These are phyloP conservation scores for Furcasterigmium furcatum DNA, from an alignment of 2,329 filamentous ascomycete genomes.

Conservation along the genomic window DNA sequence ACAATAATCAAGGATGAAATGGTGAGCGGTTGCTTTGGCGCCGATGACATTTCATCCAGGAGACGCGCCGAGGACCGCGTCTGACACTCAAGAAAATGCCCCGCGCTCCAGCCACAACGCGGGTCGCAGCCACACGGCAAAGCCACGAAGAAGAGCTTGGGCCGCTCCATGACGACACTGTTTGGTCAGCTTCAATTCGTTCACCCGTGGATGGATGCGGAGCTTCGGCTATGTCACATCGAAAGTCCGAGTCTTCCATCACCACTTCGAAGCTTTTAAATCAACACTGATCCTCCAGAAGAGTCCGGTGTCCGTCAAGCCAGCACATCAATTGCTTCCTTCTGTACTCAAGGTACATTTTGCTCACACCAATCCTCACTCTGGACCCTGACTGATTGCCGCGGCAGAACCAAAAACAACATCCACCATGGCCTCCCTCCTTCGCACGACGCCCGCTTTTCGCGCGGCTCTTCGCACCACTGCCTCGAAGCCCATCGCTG, in stretches of 20 bases:
- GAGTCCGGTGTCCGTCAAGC: background rate
- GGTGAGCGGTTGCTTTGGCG: background rate
- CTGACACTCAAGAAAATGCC: background rate
- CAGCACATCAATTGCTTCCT: too few relatives aligned
- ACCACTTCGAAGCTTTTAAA: too few relatives aligned
- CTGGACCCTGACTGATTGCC: too few relatives aligned
- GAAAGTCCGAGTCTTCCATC: too few relatives aligned
- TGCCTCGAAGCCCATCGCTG: constrained; percentile 56
- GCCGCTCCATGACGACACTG: background rate
- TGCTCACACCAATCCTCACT: too few relatives aligned
- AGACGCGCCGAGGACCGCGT: background rate
- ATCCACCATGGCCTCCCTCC: constrained; percentile 68
- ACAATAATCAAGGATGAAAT: too few relatives aligned
- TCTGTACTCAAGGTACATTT: too few relatives aligned
- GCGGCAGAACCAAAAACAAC: constrained; percentile 1
- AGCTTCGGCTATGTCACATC: too few relatives aligned
- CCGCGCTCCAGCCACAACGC: background rate
- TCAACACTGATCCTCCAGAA: too few relatives aligned
- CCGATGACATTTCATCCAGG: background rate
- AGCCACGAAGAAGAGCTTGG: background rate
- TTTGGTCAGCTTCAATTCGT: background rate
- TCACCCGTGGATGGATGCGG: background rate
- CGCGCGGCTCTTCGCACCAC: constrained; percentile 70
- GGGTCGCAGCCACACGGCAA: background rate
- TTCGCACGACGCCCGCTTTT: constrained; percentile 65